These are phyloP conservation scores for Penicillium sp. DNA, from an alignment of 2,329 filamentous ascomycete species.

Conservation along the genomic window DNA sequence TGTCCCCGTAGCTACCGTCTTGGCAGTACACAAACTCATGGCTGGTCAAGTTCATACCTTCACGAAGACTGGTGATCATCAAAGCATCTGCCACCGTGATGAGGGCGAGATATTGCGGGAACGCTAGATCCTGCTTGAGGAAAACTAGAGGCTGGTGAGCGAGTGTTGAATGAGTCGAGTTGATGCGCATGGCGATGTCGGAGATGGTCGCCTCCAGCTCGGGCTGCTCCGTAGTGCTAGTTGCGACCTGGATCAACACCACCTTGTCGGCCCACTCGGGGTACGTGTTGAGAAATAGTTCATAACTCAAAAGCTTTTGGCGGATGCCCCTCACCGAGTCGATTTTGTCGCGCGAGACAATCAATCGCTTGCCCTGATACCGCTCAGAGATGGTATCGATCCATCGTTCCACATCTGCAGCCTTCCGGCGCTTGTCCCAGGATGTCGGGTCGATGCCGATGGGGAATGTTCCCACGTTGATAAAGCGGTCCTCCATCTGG, in stretches of 20 bases:
- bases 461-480: constrained; percentile 77
- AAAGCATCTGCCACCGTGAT: constrained; percentile 83
- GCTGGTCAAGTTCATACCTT: constrained; percentile 94
- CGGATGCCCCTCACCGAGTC: constrained; percentile 87
- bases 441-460: constrained; percentile 87
- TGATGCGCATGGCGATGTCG: constrained; percentile 91
- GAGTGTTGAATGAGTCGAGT: constrained; percentile 82
- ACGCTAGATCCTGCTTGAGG: constrained; percentile 89
- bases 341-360: constrained; percentile 90
- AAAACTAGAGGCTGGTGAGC: constrained; percentile 91
- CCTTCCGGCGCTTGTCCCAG: constrained; percentile 64
- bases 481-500: constrained; percentile 86
- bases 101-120: constrained; percentile 86
- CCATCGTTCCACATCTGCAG: constrained; percentile 71
- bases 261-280: constrained; percentile 83
- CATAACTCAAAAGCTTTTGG: constrained; percentile 87
- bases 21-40: constrained; percentile 94
- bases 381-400: constrained; percentile 72
- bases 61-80: constrained; percentile 90
- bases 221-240: constrained; percentile 80
- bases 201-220: constrained; percentile 84
- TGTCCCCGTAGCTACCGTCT: constrained; percentile 67
- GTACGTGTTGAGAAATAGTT: constrained; percentile 89
- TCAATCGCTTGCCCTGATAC: constrained; percentile 82
- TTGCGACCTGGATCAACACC: constrained; percentile 88